Conservation (phyloP, 306 rosid species). For the Medicago arabica region DNA sequence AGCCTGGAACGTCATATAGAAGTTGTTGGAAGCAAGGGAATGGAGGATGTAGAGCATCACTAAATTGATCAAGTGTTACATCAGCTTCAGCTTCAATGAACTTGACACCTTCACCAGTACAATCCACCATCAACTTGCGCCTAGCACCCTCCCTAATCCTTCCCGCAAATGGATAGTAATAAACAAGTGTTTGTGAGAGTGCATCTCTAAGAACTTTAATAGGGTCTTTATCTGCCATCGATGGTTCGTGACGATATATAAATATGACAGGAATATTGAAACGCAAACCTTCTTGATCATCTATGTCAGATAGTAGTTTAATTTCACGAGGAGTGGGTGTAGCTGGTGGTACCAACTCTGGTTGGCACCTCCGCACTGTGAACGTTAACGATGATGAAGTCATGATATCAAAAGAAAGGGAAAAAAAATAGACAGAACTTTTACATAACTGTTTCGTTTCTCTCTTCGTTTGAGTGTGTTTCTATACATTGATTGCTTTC, state of each 20-base stretch:
- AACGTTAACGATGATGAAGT: background rate
- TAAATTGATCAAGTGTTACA: slow-evolving; percentile 48
- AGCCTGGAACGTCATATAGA: too few relatives aligned
- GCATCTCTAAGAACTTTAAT: too few relatives aligned
- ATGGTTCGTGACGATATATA: too few relatives aligned
- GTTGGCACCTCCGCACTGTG: slow-evolving; percentile 30
- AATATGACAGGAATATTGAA: too few relatives aligned
- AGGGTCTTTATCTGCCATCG: too few relatives aligned
- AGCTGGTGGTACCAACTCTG: slow-evolving; percentile 39
- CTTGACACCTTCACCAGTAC: slow-evolving; percentile 54
- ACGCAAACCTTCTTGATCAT: slow-evolving; percentile 35
- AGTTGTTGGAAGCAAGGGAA: slow-evolving; percentile 54
- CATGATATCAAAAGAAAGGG: background rate
- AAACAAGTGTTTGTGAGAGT: too few relatives aligned
- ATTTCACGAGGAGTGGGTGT: slow-evolving; percentile 36
- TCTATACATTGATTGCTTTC: too few relatives aligned
- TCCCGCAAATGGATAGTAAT: too few relatives aligned
- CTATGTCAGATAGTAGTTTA: slow-evolving; percentile 43
- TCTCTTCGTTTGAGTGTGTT: background rate
- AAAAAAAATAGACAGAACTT: too few relatives aligned
- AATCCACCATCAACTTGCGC: slow-evolving; percentile 48
- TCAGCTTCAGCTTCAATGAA: slow-evolving; percentile 59
- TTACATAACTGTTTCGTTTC: background rate
- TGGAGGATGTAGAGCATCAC: slow-evolving; percentile 51
- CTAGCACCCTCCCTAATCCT: too few relatives aligned